phyloP scores from a whole-genome alignment of 1,139 yeast genomes.

The Groenewaldozyma auringiensis region DNA sequence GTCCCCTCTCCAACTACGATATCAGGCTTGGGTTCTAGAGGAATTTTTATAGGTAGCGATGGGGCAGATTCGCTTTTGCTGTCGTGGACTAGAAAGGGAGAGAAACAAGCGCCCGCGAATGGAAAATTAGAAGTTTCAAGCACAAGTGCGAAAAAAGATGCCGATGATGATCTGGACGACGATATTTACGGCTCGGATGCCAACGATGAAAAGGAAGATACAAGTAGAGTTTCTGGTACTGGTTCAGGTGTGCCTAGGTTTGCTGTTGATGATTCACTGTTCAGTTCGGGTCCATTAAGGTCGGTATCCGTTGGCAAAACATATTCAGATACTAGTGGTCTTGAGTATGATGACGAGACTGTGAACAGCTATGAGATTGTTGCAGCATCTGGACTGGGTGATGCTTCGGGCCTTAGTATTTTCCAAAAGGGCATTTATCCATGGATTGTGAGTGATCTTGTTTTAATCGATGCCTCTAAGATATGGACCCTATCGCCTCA shows the following conservation, averaged over 20 bases:
- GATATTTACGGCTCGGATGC: slow-evolving; percentile 34
- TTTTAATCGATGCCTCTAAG: slow-evolving; percentile 41
- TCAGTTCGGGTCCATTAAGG: slow-evolving; percentile 69
- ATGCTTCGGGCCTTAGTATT: slow-evolving; percentile 49
- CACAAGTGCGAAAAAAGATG: slow-evolving; percentile 21
- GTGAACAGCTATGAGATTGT: slow-evolving; percentile 49
- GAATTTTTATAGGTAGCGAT: slow-evolving; percentile 39
- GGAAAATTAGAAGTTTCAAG: slow-evolving; percentile 25
- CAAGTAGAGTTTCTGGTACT: slow-evolving; percentile 3
- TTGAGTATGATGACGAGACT: slow-evolving; percentile 54
- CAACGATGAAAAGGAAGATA: slow-evolving; percentile 34
- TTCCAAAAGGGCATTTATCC: slow-evolving; percentile 68
- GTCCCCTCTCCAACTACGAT: slow-evolving; percentile 21
- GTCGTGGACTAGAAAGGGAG: slow-evolving; percentile 29
- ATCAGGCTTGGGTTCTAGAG: slow-evolving; percentile 14
- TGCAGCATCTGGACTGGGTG: slow-evolving; percentile 60
- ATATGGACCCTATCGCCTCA: slow-evolving; percentile 31
- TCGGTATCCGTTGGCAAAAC: slow-evolving; percentile 62
- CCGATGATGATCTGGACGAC: slow-evolving; percentile 24
- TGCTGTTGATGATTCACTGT: slow-evolving; percentile 43
- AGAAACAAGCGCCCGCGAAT: slow-evolving; percentile 12
- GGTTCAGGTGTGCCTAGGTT: slow-evolving; percentile 13
- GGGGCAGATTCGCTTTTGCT: slow-evolving; percentile 39
- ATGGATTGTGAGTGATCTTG: slow-evolving; percentile 65
- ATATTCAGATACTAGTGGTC: slow-evolving; percentile 6